A percentile compares a stretch with the other conserved stretches of the same genome.
These are phyloP conservation scores for Artemisia annua DNA, from an alignment of 129 eudicot genomes.

Conservation along the genomic window DNA sequence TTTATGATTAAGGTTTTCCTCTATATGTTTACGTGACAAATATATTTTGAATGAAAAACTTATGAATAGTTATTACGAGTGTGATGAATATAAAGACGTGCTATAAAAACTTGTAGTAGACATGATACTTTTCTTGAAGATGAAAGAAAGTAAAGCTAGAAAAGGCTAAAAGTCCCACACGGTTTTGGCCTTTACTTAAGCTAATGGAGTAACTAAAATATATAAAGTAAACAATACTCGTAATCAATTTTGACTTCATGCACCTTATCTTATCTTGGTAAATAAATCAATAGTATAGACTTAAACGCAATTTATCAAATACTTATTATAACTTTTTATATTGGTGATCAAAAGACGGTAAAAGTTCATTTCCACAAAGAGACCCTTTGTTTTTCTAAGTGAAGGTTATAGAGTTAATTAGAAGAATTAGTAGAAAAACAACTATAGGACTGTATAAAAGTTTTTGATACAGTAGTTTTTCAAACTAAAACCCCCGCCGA, in stretches of 20 bases:
- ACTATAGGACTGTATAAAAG: too few relatives aligned
- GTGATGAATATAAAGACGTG: not conserved
- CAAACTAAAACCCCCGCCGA: too few relatives aligned
- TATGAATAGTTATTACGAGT: not conserved
- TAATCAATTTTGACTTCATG: constrained; percentile 33
- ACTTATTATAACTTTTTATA: not conserved
- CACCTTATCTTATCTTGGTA: constrained; percentile 29
- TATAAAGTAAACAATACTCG: constrained; percentile 9
- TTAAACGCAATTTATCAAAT: not conserved
- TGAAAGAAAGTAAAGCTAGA: constrained; percentile 30
- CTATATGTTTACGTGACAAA: not conserved
- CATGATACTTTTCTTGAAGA: constrained; percentile 37
- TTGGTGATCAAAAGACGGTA: not conserved
- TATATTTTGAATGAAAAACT: not conserved
- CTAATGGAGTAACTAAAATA: constrained; percentile 12
- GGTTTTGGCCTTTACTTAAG: constrained; percentile 33
- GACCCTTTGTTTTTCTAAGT: too few relatives aligned
- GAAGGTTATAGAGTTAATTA: too few relatives aligned
- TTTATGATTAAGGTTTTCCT: not conserved
- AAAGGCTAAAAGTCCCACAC: constrained; percentile 29
- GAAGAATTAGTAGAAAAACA: too few relatives aligned
- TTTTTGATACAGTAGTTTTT: too few relatives aligned
- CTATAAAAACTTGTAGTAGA: constrained; percentile 16
- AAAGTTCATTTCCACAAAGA: too few relatives aligned
- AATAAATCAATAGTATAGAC: not conserved